Percentiles rank a stretch among this genome's conserved stretches.
Conservation (phyloP, 2,329 filamentous ascomycete species). For the Calonectria hawksworthii region DNA sequence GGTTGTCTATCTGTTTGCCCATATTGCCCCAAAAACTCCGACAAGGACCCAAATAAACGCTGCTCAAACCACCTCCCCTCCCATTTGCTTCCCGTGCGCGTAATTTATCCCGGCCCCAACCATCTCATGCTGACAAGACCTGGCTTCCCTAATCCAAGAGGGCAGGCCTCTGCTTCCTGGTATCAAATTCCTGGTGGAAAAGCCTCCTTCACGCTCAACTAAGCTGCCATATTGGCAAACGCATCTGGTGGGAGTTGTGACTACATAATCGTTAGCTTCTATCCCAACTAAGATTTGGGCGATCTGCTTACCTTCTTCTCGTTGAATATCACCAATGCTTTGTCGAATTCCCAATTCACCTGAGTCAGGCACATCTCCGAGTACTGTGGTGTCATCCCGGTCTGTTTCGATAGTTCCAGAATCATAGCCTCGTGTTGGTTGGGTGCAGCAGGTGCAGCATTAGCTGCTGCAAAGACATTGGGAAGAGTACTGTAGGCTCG, state of each 20-base stretch:
- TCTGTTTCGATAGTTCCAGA: constrained; percentile 80
- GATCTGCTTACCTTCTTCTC: constrained; percentile 74
- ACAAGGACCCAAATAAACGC: constrained; percentile 37
- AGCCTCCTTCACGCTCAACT: not conserved
- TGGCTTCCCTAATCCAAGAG: not conserved
- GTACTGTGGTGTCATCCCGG: constrained; percentile 84
- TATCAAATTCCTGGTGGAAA: not conserved
- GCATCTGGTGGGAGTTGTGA: constrained; percentile 64
- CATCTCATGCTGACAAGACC: not conserved
- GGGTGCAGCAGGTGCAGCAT: constrained; percentile 47
- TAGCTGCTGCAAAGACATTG: constrained; percentile 53
- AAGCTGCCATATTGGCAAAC: constrained; percentile 49
- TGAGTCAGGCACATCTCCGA: constrained; percentile 85
- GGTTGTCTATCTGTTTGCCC: constrained; percentile 32
- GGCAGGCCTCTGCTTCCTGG: not conserved
- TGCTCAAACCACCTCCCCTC: constrained; percentile 28
- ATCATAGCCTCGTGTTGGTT: constrained; percentile 78
- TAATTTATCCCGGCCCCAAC: not conserved
- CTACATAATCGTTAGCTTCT: constrained; percentile 46
- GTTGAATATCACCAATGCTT: constrained; percentile 81
- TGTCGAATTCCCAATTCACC: constrained; percentile 84
- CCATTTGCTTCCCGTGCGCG: constrained; percentile 8
- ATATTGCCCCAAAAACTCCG: constrained; percentile 41
- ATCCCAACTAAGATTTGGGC: not conserved
- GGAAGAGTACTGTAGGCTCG: constrained; percentile 73